Conservation (phyloP, 2,329 filamentous ascomycete genomes). For the Aureobasidium sp. region DNA sequence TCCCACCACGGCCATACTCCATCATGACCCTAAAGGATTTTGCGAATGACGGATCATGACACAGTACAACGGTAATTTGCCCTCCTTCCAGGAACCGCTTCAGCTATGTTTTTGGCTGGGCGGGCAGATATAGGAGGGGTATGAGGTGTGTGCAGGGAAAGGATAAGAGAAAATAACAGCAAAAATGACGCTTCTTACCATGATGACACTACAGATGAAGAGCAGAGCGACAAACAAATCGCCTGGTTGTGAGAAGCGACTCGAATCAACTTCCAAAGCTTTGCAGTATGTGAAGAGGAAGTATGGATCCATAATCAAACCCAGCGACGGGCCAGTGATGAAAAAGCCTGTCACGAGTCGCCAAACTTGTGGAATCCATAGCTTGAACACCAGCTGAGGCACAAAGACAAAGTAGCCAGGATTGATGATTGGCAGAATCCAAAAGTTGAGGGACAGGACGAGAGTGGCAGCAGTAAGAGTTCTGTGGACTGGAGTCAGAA, state of each 20-base stretch:
- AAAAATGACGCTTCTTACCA: constrained; percentile 55
- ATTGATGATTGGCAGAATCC: constrained; percentile 33
- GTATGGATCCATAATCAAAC: constrained; percentile 65
- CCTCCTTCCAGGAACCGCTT: constrained; percentile 48
- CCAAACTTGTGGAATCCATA: constrained; percentile 54
- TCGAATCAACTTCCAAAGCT: constrained; percentile 61
- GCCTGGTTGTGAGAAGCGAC: constrained; percentile 65
- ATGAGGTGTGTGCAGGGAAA: constrained; percentile 23
- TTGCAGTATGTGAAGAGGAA: constrained; percentile 71
- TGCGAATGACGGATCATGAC: constrained; percentile 43
- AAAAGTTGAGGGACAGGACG: constrained; percentile 51
- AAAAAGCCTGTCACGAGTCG: constrained; percentile 50
- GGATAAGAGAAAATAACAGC: constrained; percentile 15
- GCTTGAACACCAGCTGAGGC: constrained; percentile 31
- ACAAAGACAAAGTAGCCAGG: constrained; percentile 47
- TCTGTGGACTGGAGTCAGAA: constrained; percentile 46
- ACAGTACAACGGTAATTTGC: constrained; percentile 44
- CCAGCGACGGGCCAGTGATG: constrained; percentile 45
- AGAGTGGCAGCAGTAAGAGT: constrained; percentile 59
- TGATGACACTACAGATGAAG: constrained; percentile 61
- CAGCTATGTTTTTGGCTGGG: constrained; percentile 40
- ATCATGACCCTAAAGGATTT: constrained; percentile 34
- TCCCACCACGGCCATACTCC: constrained; percentile 45
- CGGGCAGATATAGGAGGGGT: constrained; percentile 51
- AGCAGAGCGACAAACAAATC: constrained; percentile 73